Percentiles rank a stretch among this genome's conserved stretches.
phyloP scores from a whole-genome alignment of 2,329 filamentous ascomycete species.

The Aureobasidium mangrovei region DNA sequence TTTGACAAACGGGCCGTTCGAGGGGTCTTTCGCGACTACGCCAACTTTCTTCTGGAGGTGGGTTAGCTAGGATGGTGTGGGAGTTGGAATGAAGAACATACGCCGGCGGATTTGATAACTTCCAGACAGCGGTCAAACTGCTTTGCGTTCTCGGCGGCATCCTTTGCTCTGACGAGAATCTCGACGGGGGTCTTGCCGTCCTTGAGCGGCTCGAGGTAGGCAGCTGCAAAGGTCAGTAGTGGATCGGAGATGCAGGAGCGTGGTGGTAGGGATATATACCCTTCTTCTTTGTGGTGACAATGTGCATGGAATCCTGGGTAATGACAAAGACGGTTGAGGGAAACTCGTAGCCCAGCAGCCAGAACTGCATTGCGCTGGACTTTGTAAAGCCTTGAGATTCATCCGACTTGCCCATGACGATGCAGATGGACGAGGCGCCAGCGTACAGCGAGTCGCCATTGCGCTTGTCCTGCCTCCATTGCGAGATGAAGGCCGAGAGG shows the following conservation, averaged over 20 bases:
- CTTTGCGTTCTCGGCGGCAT: conserved; percentile 83
- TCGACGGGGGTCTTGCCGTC: conserved; percentile 88
- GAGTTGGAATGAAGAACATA: conserved; percentile 39
- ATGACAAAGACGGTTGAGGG: conserved; percentile 91
- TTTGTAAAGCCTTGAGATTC: conserved; percentile 84
- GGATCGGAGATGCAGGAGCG: conserved; percentile 7
- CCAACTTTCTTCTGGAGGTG: conserved; percentile 72
- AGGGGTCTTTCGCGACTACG: conserved; percentile 72
- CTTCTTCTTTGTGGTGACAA: conserved; percentile 96
- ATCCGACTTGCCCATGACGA: conserved; percentile 92
- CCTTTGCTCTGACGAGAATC: conserved; percentile 84
- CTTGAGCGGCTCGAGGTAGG: conserved; percentile 86
- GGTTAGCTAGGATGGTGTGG: conserved; percentile 12
- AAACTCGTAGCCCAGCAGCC: conserved; percentile 97
- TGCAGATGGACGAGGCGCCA: conserved; percentile 75
- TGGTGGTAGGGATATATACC: conserved; percentile 44
- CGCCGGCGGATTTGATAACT: conserved; percentile 77
- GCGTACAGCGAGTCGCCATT: conserved; percentile 75
- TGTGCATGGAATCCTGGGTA: conserved; percentile 77
- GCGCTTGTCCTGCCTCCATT: conserved; percentile 96
- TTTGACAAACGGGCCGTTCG: conserved; percentile 81
- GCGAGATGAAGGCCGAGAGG: conserved; percentile 72
- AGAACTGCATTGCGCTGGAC: conserved; percentile 95
- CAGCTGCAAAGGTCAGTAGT: conserved; percentile 51
- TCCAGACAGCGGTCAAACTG: conserved; percentile 77